Base-by-base conservation (phyloP, 306 rosid species). In the Lotus japonicus region DNA sequence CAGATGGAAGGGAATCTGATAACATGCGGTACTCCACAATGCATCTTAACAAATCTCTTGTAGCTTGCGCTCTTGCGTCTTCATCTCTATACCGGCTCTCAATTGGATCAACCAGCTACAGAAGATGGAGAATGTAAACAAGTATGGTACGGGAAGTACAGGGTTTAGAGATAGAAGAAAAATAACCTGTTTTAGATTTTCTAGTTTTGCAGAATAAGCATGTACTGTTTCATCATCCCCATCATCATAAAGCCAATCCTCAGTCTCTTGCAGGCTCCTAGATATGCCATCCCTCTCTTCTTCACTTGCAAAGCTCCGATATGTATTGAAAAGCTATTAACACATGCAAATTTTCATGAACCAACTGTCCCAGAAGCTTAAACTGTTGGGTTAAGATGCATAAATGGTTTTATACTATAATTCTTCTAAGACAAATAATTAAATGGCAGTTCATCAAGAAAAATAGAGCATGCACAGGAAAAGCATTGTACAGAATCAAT, bases 161-260 rank as follows among this genome's bases (percentile, higher is more conserved):
- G 45, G 63, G 53, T 43, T 74, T 64, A 13, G 35, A 76, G 57
- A 68, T 33, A 26, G 31, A 52, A 56, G 46, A 42, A 46, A 72
- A 77, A 36, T 19, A 76, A 89, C 97, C 96, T 87, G 84, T 83
- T 87, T 84, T 58, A 92, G 84, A 81, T 85, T 79, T 44, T 84
- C 90, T 55, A 92, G 79, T 87, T 81, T 92, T 43, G 90, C 80
- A 70, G 81, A 60, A 77, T 89, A 92, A 63, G 92, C 86, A 79
- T 73, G 70, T 73, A 80, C 84, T 7, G 88, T 87, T 76, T 92
- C 97, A 69, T 87, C 96, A 54, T 84, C 88, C 58, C 95, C 96
- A 16, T 85, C 96, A 69, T 73, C 87, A 51, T 92, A 85, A 53
- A 92, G 90, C 97, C 95, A 92, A 48, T 87, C 95, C 78, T 87